Evolutionary conservation across 306 rosid species (phyloP), one percentile per base, ranked within the genome.

Genomic region (Pueraria montana): DNA sequence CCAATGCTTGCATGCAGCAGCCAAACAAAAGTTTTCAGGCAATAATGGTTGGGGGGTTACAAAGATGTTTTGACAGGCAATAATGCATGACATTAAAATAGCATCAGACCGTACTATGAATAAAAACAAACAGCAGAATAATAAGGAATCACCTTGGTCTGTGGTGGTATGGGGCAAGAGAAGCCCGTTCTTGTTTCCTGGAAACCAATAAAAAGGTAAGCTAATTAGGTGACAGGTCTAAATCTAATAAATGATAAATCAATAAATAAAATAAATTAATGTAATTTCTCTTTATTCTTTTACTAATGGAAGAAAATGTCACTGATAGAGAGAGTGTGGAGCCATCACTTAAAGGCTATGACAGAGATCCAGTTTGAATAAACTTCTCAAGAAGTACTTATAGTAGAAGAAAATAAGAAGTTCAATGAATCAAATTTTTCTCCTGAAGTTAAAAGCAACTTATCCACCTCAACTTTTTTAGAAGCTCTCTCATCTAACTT

Each of bases 141-240:
- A 34, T 11, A 0, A 0, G 1, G 32, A 84, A 64, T 56, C 36
- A 88, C 97, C 98, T 90, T 93, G 98, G 81, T 95, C 97, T 11
- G 98, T 93, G 62, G 97, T 91, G 67, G 89, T 91, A 86, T 93
- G 98, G 12, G 98, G 97, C 83, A 94, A 78, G 26, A 94, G 92
- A 84, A 94, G 98, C 34, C 98, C 97, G 9, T 94, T 94, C 83
- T 90, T 94, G 82, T 94, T 94, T 68, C 98, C 97, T 92, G 86
- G 40, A 80, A 77, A 52, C 34, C 64, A 53, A 65, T 36, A 48
- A 43, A 27, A 68, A 69, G 20, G 32, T 12, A 53, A 58, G 58
- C n/a, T 59, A 49, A 71, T 20, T 62, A 40, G 50, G 24, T 18
- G 10, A 69, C 6, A 58, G 14, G 7, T 32, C 13, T 40, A 59